Conservation (phyloP, 2,329 filamentous ascomycete genomes). For the Rutstroemia sp. region DNA sequence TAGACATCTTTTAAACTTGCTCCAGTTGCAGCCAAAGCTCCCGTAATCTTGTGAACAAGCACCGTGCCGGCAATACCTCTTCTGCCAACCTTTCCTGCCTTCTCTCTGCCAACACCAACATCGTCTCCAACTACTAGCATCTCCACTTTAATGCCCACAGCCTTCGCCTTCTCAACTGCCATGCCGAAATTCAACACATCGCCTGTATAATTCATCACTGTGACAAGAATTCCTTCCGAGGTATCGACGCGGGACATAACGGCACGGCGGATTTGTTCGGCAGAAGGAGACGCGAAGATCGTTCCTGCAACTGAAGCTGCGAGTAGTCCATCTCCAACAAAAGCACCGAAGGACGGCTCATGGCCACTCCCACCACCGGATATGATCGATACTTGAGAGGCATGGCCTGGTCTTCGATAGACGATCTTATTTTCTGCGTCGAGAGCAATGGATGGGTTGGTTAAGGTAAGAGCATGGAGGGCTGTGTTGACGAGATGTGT, state of each 20-base stretch:
- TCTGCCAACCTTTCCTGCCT: conserved; percentile 85
- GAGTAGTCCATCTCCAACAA: conserved; percentile 76
- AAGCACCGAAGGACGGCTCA: conserved; percentile 79
- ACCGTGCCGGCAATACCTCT: conserved; percentile 89
- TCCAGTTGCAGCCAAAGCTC: conserved; percentile 71
- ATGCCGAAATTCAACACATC: conserved; percentile 90
- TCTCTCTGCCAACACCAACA: conserved; percentile 74
- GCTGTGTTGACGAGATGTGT: conserved; percentile 70
- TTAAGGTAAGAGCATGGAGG: conserved; percentile 68
- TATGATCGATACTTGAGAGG: conserved; percentile 69
- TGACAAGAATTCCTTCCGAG: conserved; percentile 71
- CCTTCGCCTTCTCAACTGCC: conserved; percentile 85
- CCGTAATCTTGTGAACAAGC: conserved; percentile 82
- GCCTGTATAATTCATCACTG: conserved; percentile 92
- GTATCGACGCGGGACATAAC: conserved; percentile 67
- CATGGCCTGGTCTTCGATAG: conserved; percentile 57
- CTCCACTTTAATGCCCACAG: conserved; percentile 67
- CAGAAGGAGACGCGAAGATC: conserved; percentile 75
- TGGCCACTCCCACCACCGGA: conserved; percentile 87
- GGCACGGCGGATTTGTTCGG: conserved; percentile 73
- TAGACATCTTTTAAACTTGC: conserved; percentile 62
- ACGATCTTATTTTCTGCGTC: conserved; percentile 77
- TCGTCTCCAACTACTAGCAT: conserved; percentile 93
- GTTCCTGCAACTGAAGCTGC: conserved; percentile 78
- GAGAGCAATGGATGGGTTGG: conserved; percentile 76